These are phyloP conservation scores for Sorghum bicolor DNA, from an alignment of 176 grass and related monocot species.

Conservation along the genomic window Sorghum_bicolor_NCBIv3 NC_012879.2:23007501-23008000, in stretches of 20 bases:
- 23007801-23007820: not conserved
- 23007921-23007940: not conserved
- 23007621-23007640: not conserved
- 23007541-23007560: slow-evolving; percentile 22
- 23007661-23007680: not conserved
- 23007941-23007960: not conserved
- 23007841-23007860: not conserved
- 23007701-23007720: not conserved
- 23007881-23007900: not conserved
- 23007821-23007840: not conserved
- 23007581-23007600: slow-evolving; percentile 33
- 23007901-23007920: not conserved
- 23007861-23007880: not conserved
- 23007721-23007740: not conserved
- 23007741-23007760: not conserved
- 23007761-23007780: not conserved
- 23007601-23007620: not conserved
- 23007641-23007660: slow-evolving; percentile 12
- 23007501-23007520: not conserved
- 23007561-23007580: not conserved
- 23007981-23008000: not conserved
- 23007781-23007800: not conserved
- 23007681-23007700: not conserved
- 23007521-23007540: not conserved
- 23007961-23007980: too few relatives aligned